These are phyloP conservation scores for Kluyveromyces nonfermentans DNA, from an alignment of 805 yeast genomes.

Conservation along the genomic window DNA sequence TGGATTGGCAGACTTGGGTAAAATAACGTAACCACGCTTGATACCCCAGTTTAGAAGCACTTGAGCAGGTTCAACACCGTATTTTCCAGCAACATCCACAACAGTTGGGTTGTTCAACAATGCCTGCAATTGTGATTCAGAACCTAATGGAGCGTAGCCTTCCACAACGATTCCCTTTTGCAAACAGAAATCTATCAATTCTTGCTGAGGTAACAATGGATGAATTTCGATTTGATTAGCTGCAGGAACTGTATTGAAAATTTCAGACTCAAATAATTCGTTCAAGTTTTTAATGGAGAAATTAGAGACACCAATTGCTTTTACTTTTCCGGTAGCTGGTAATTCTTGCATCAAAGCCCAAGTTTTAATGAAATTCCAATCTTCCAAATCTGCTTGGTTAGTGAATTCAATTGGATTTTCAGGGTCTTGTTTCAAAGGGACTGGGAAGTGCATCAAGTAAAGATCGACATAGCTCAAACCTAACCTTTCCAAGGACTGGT, in stretches of 20 bases:
- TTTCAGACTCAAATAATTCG: constrained; percentile 39
- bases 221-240: constrained; percentile 72
- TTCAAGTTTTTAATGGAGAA: constrained; percentile 46
- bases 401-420: constrained; percentile 30
- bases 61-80: constrained; percentile 37
- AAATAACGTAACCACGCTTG: constrained; percentile 44
- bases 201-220: constrained; percentile 59
- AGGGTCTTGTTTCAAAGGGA: constrained; percentile 37
- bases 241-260: constrained; percentile 50
- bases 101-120: constrained; percentile 37
- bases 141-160: constrained; percentile 76
- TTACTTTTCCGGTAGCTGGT: constrained; percentile 40
- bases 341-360: constrained; percentile 58
- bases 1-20: constrained; percentile 41
- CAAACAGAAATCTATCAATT: constrained; percentile 44
- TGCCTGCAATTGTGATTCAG: constrained; percentile 39
- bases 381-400: constrained; percentile 25
- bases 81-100: constrained; percentile 35
- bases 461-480: constrained; percentile 71
- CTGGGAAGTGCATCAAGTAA: constrained; percentile 80
- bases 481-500: constrained; percentile 50
- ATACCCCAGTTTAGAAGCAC: constrained; percentile 51
- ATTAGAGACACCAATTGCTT: constrained; percentile 73
- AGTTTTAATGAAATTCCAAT: constrained; percentile 43
- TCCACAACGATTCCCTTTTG: constrained; percentile 47